These are phyloP conservation scores for Stephanodiscus triporus DNA, from an alignment of 108 stramenopile species.

Conservation along the genomic window DNA sequence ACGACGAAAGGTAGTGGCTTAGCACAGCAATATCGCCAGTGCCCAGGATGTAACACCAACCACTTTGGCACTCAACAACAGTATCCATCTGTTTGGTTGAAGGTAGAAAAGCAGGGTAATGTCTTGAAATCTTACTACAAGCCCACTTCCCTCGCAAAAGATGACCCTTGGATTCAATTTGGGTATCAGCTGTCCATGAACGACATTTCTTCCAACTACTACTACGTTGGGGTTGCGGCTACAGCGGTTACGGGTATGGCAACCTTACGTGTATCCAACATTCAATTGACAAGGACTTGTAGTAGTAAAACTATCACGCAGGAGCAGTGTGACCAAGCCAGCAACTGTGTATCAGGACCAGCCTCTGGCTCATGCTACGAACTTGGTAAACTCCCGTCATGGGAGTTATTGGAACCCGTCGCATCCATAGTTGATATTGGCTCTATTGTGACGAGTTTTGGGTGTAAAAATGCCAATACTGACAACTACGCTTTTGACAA, in stretches of 20 bases:
- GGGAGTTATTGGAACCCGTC: neutral
- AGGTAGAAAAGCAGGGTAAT: slow-evolving; percentile 36
- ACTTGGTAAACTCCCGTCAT: slow-evolving; percentile 8
- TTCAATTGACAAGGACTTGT: slow-evolving; percentile 16
- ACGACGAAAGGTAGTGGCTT: slow-evolving; percentile 8
- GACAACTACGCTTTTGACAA: neutral
- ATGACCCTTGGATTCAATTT: slow-evolving; percentile 21
- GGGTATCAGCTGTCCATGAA: slow-evolving; percentile 25
- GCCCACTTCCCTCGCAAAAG: slow-evolving; percentile 8
- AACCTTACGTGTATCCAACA: slow-evolving; percentile 10
- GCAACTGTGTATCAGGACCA: slow-evolving; percentile 22
- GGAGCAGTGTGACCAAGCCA: slow-evolving; percentile 32
- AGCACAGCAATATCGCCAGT: slow-evolving; percentile 29
- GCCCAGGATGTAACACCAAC: slow-evolving; percentile 11
- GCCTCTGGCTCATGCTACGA: slow-evolving; percentile 15
- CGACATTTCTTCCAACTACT: slow-evolving; percentile 16
- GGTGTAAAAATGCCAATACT: neutral
- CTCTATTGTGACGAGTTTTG: slow-evolving; percentile 4
- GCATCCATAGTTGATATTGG: neutral
- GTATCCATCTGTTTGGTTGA: slow-evolving; percentile 27
- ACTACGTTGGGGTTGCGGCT: slow-evolving; percentile 26
- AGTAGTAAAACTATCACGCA: slow-evolving; percentile 6
- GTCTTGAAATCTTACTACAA: slow-evolving; percentile 29
- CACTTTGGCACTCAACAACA: neutral
- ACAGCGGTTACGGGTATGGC: slow-evolving; percentile 11